Evolutionary conservation across 306 rosid species (phyloP), one percentile per base, ranked within the genome.

Genomic region (Cucurbita argyrosperma): DNA sequence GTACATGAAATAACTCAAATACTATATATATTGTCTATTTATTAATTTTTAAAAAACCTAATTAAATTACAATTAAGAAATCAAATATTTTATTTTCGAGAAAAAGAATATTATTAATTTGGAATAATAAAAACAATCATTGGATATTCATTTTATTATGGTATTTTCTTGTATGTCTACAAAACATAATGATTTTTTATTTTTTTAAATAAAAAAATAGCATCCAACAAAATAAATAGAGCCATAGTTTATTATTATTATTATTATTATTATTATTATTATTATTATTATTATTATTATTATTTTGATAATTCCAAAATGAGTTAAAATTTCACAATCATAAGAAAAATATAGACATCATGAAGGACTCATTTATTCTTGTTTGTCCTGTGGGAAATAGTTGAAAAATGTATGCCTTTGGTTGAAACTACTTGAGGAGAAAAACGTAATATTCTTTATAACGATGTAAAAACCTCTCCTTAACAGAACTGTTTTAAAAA

Each of bases 251-350:
- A 26, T 26, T 26, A 1, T 1, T 21, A n/a, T n/a, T n/a, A n/a
- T n/a, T n/a, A n/a, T n/a, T n/a, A n/a, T n/a, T n/a, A n/a, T n/a
- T n/a, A n/a, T n/a, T n/a, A n/a, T n/a, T n/a, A n/a, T n/a, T n/a
- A n/a, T n/a, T n/a, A n/a, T n/a, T n/a, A n/a, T n/a, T n/a, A n/a
- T n/a, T n/a, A n/a, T n/a, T n/a, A n/a, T n/a, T n/a, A n/a, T n/a
- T n/a, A n/a, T 23, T 58, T 58, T 58, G 4, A 58, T 10, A 26
- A 45, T 23, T 13, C 35, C 56, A 67, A 67, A 65, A 42, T 42
- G 38, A 47, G 73, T 67, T 67, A 14, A 46, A 67, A 45, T 67
- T 67, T 67, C 73, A 46, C 40, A 23, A 45, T 67, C 73, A 67
- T 67, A 46, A 67, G 8, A 42, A 46, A 47, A 46, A 46, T 26